Base-by-base conservation (phyloP, 2,329 filamentous ascomycete species). In the Fusarium aywerte region DNA sequence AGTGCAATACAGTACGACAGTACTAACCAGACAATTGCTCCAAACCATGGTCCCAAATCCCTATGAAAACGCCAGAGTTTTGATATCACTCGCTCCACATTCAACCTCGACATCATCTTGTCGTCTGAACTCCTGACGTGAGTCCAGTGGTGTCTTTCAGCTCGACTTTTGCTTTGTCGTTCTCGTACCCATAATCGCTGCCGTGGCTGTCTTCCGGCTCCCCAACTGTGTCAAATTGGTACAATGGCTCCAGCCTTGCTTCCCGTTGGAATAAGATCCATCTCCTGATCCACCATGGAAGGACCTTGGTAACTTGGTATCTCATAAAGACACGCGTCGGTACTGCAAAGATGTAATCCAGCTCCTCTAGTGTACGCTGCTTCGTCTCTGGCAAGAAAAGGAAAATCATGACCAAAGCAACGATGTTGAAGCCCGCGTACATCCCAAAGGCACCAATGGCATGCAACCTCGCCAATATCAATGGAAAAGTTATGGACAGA, bases 261-360 rank as follows among this genome's bases (percentile, higher is more conserved):
- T 76, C 66, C 68, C 83, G 84, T 62, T 80, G 79, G 38, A 83
- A 80, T 39, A 90, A 73, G 23, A 90, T 74, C 73, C 84, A 88
- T 18, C 85, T 81, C 72, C 83, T 87, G 70, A 87, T 75, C 84
- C 85, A 90, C 79, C 83, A 90, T 0, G 88, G 89, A 23, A 89
- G 73, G 2, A 81, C 83, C 65, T 85, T 83, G 63, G 78, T 82
- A 12, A 84, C 65, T 72, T 90, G 87, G 65, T 90, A 90, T 56
- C 76, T 79, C 73, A 85, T 82, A 69, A 87, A 87, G 49, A 80
- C 82, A 21, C 82, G 77, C 8, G 85, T 88, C 3, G 87, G 86
- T 5, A 90, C 86, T 6, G 84, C 86, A 71, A 86, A 87, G 50
- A 87, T 82, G 58, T 85, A 85, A 68, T 91, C 88, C 33, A 91